These are phyloP conservation scores for Ammopiptanthus mongolicus DNA, from an alignment of 306 rosid species.

Conservation along the genomic window DNA sequence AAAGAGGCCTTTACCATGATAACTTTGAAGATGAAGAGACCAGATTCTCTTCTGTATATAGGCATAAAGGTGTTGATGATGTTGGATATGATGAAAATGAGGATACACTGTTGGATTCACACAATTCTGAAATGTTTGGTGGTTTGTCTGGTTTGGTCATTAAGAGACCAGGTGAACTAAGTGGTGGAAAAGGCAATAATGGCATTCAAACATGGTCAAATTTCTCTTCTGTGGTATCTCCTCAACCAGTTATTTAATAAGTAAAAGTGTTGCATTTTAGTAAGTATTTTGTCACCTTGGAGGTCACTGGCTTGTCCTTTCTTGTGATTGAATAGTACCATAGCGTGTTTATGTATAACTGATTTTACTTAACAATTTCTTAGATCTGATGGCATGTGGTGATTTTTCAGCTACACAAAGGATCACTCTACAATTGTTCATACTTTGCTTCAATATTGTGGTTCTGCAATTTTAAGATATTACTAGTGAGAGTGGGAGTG, in stretches of 20 bases:
- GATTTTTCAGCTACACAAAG: not conserved
- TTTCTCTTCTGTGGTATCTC: constrained; percentile 51
- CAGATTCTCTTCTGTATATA: constrained; percentile 78
- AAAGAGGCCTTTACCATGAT: constrained; percentile 63
- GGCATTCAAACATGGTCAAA: constrained; percentile 46
- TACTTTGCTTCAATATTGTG: not conserved
- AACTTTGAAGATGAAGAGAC: constrained; percentile 88
- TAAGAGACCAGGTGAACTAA: constrained; percentile 39
- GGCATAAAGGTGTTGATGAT: constrained; percentile 77
- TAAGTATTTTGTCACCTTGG: not conserved
- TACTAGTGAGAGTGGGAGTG: not conserved
- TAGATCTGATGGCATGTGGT: not conserved
- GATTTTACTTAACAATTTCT: not conserved
- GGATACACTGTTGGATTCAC: constrained; percentile 54
- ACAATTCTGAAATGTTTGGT: constrained; percentile 71
- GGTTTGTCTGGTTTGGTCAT: constrained; percentile 37
- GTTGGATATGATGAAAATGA: constrained; percentile 65
- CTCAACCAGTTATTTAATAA: constrained; percentile 10
- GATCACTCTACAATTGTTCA: not conserved
- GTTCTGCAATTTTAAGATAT: not conserved
- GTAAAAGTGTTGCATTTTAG: not conserved
- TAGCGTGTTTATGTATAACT: not conserved
- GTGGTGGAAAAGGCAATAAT: constrained; percentile 43
- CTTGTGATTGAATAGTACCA: constrained; percentile 1
- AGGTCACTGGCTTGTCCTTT: not conserved